Evolutionary conservation across 805 yeast species (phyloP).

Genomic region (Sugiyamaella valdiviana): DNA sequence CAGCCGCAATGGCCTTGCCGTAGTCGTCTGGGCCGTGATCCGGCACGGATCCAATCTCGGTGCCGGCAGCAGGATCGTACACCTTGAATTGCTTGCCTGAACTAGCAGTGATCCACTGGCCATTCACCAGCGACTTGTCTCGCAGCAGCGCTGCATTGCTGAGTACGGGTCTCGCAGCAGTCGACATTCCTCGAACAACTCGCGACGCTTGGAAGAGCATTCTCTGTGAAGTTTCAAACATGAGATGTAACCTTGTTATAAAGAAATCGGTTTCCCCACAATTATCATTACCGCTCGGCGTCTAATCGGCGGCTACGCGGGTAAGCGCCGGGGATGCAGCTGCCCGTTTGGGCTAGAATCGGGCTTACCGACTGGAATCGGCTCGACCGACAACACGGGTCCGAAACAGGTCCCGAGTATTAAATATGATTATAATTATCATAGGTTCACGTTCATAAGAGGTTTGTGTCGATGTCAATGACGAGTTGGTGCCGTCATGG

Average conservation of each 20-base stretch:
- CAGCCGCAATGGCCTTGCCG: constrained; percentile 48
- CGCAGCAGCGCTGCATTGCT: constrained; percentile 22
- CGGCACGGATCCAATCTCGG: constrained; percentile 48
- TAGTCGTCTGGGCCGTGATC: constrained; percentile 48
- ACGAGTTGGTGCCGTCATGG: too few relatives aligned
- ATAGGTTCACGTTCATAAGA: too few relatives aligned
- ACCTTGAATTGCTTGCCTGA: constrained; percentile 52
- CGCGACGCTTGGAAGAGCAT: background rate
- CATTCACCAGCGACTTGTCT: constrained; percentile 44
- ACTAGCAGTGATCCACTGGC: constrained; percentile 56
- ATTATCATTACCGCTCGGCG: background rate
- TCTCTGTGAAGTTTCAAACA: background rate
- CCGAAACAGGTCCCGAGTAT: too few relatives aligned
- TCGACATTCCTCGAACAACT: constrained; percentile 5
- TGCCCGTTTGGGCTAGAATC: background rate
- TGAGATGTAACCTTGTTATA: background rate
- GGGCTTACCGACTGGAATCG: too few relatives aligned
- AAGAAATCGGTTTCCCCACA: background rate
- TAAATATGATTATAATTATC: too few relatives aligned
- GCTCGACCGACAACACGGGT: too few relatives aligned
- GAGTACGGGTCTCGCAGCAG: constrained; percentile 8
- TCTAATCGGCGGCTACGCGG: background rate
- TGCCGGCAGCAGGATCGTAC: constrained; percentile 65
- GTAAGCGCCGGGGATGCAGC: background rate
- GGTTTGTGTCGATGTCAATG: too few relatives aligned